A percentile compares a stretch with the other conserved stretches of the same genome.
phyloP scores from a whole-genome alignment of 805 yeast species.

The Ogataea minuta region DNA sequence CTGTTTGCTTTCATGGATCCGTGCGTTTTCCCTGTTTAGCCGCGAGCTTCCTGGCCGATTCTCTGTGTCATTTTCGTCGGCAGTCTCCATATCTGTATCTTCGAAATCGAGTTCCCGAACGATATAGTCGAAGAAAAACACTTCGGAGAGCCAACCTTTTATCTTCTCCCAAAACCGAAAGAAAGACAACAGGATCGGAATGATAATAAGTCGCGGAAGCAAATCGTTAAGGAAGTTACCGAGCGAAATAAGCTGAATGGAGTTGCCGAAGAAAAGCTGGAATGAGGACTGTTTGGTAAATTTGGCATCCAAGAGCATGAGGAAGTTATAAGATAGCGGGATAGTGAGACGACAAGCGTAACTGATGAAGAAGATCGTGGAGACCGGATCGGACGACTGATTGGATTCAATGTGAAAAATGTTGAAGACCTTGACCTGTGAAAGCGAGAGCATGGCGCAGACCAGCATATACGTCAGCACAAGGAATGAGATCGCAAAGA shows the following conservation, averaged over 20 bases:
- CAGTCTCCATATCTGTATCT: slow-evolving; percentile 4
- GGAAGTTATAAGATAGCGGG: slow-evolving; percentile 76
- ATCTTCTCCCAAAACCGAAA: slow-evolving; percentile 68
- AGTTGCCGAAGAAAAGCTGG: slow-evolving; percentile 71
- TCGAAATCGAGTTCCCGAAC: slow-evolving; percentile 34
- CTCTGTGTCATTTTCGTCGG: slow-evolving; percentile 15
- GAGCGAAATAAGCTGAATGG: slow-evolving; percentile 71
- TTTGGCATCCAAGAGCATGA: slow-evolving; percentile 53
- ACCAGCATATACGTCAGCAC: slow-evolving; percentile 65
- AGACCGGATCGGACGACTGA: slow-evolving; percentile 68
- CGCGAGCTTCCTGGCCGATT: slow-evolving; percentile 9
- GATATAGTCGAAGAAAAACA: slow-evolving; percentile 32
- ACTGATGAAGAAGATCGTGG: slow-evolving; percentile 73
- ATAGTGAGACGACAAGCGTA: slow-evolving; percentile 80
- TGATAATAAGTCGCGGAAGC: slow-evolving; percentile 69
- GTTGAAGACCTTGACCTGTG: slow-evolving; percentile 68
- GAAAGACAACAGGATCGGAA: slow-evolving; percentile 65
- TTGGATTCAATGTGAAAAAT: slow-evolving; percentile 70
- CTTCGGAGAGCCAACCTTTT: slow-evolving; percentile 34
- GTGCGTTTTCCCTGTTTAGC: slow-evolving; percentile 19
- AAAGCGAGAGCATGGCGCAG: slow-evolving; percentile 63
- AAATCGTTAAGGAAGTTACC: slow-evolving; percentile 70
- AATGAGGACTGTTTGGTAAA: slow-evolving; percentile 44
- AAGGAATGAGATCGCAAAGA: slow-evolving; percentile 42
- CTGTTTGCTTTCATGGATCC: slow-evolving; percentile 30